Evolutionary conservation across 1,284 basidiomycete species (phyloP).

Genomic region (Tylopilus orsonianus): DNA sequence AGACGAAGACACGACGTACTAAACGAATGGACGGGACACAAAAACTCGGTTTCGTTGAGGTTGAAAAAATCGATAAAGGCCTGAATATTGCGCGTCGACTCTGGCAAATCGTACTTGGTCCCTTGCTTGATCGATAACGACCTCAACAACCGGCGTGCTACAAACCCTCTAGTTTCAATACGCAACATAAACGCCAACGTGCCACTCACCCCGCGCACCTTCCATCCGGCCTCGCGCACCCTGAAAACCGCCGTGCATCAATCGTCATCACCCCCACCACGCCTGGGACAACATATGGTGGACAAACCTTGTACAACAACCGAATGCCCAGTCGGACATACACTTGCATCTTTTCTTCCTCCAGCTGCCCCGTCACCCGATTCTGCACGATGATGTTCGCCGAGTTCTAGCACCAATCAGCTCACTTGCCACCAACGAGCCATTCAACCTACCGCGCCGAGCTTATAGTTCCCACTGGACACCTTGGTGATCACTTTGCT

Average conservation of each 20-base stretch:
- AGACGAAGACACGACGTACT: conserved; percentile 45
- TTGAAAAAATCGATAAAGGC: conserved; percentile 90
- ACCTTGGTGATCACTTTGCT: conserved; percentile 88
- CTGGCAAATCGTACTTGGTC: conserved; percentile 85
- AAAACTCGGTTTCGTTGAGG: conserved; percentile 80
- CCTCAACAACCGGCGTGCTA: conserved; percentile 65
- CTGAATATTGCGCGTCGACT: conserved; percentile 82
- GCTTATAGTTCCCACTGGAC: conserved; percentile 81
- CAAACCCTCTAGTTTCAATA: conserved; percentile 47
- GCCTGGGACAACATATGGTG: neutral
- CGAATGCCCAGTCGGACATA: conserved; percentile 94
- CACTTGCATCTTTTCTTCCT: conserved; percentile 98
- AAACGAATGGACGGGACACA: conserved; percentile 82
- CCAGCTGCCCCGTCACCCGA: conserved; percentile 83
- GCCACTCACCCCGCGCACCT: conserved; percentile 70
- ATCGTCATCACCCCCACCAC: neutral
- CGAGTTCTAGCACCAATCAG: conserved; percentile 60
- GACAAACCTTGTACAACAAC: conserved; percentile 79
- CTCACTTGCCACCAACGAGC: neutral
- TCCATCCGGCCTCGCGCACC: conserved; percentile 91
- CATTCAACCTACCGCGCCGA: conserved; percentile 72
- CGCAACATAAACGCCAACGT: neutral
- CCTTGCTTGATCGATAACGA: conserved; percentile 95
- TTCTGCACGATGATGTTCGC: conserved; percentile 98
- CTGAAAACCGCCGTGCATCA: conserved; percentile 31